These are phyloP conservation scores for Trametes sanguinea DNA, from an alignment of 768 basidiomycete genomes.

Conservation along the genomic window DNA sequence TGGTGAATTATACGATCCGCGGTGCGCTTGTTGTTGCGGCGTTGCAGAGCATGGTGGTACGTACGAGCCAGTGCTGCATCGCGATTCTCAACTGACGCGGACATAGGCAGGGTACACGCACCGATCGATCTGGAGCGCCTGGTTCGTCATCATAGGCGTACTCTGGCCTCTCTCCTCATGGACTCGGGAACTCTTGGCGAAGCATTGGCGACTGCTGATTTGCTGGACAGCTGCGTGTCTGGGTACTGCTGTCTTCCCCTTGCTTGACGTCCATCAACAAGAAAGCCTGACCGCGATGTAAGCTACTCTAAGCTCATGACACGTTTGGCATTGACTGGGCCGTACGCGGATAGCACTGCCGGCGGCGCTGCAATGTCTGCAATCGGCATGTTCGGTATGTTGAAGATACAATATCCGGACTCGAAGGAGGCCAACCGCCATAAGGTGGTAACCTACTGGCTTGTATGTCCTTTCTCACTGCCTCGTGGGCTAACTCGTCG, in stretches of 20 bases:
- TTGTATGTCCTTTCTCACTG: constrained; percentile 1
- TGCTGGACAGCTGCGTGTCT: constrained; percentile 56
- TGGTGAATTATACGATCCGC: constrained; percentile 28
- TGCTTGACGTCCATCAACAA: constrained; percentile 69
- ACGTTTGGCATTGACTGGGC: too few species aligned
- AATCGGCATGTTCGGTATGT: constrained; percentile 31
- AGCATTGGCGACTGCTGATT: constrained; percentile 32
- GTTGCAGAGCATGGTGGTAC: constrained; percentile 73
- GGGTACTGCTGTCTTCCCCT: constrained; percentile 64
- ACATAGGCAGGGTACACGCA: constrained; percentile 68
- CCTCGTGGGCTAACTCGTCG: neutral
- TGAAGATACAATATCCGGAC: neutral
- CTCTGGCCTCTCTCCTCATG: constrained; percentile 65
- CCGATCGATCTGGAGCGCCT: constrained; percentile 71
- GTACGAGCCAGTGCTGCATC: constrained; percentile 30
- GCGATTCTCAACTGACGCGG: neutral
- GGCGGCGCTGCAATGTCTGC: constrained; percentile 52
- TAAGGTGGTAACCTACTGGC: constrained; percentile 7
- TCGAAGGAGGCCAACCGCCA: constrained; percentile 1
- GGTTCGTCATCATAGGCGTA: constrained; percentile 59
- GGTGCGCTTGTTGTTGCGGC: constrained; percentile 41
- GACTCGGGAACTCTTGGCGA: constrained; percentile 38
- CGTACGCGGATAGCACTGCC: constrained; percentile 5
- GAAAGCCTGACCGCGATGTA: constrained; percentile 66
- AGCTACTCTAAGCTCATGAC: neutral